Percentiles rank a stretch among this genome's conserved stretches.
These are phyloP conservation scores for Calocybe indica DNA, from an alignment of 768 basidiomycete species.

Conservation along the genomic window DNA sequence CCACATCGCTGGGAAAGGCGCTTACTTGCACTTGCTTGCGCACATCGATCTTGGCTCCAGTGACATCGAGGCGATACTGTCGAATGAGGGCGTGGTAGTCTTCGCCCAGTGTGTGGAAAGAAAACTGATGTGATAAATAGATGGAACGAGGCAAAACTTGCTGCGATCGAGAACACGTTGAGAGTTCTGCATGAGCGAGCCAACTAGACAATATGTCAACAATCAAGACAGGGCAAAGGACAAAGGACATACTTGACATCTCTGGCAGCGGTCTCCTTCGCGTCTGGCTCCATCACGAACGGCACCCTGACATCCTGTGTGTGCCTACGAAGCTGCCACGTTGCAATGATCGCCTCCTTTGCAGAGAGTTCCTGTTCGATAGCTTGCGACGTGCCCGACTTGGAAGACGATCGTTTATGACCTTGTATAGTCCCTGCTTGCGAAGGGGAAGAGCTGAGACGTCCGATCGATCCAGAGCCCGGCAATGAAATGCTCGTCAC, in stretches of 20 bases:
- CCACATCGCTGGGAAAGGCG: slow-evolving; percentile 33
- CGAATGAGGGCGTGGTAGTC: slow-evolving; percentile 79
- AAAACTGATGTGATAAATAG: slow-evolving; percentile 82
- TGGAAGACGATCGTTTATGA: neutral
- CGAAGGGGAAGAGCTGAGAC: slow-evolving; percentile 27
- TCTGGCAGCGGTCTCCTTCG: slow-evolving; percentile 20
- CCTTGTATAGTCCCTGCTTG: slow-evolving; percentile 8
- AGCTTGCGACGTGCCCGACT: slow-evolving; percentile 4
- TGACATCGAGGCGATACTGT: slow-evolving; percentile 52
- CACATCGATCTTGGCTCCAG: slow-evolving; percentile 59
- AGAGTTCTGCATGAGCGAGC: slow-evolving; percentile 78
- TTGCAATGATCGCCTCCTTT: slow-evolving; percentile 43
- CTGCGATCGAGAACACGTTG: slow-evolving; percentile 57
- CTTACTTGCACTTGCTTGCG: slow-evolving; percentile 66
- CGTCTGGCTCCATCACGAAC: neutral
- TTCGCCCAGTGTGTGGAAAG: slow-evolving; percentile 69
- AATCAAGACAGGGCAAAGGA: slow-evolving; percentile 1
- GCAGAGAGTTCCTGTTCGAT: slow-evolving; percentile 26
- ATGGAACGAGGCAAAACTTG: slow-evolving; percentile 65
- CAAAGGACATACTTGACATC: slow-evolving; percentile 19
- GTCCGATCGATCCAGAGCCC: slow-evolving; percentile 38
- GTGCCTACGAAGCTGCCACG: slow-evolving; percentile 56
- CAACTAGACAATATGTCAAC: slow-evolving; percentile 34
- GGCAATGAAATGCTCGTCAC: slow-evolving; percentile 61
- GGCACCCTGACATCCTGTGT: slow-evolving; percentile 1